phyloP scores from a whole-genome alignment of 1,139 yeast species.

The Kazachstania sp. region DNA sequence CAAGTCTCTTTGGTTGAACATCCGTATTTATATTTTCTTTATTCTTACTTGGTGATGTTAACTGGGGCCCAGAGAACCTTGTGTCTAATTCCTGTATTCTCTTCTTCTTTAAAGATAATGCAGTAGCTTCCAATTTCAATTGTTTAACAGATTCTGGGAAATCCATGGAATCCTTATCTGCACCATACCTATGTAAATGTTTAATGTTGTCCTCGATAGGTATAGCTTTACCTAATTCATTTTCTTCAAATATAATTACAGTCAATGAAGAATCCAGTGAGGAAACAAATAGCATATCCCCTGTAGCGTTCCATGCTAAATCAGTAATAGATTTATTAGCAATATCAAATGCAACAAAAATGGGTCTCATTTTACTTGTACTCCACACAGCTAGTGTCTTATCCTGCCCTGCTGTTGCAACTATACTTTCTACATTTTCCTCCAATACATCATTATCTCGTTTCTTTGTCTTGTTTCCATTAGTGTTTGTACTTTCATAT shows the following conservation, averaged over 20 bases:
- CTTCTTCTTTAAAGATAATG: constrained; percentile 30
- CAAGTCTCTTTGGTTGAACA: constrained; percentile 14
- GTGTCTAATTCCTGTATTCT: constrained; percentile 8
- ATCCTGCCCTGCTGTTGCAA: constrained; percentile 79
- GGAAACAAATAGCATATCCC: constrained; percentile 59
- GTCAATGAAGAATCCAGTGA: constrained; percentile 82
- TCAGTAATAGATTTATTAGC: constrained; percentile 60
- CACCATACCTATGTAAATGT: constrained; percentile 77
- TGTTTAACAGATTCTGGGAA: constrained; percentile 86
- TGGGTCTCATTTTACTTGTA: constrained; percentile 51
- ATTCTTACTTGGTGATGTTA: background rate
- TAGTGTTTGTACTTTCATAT: constrained; percentile 31
- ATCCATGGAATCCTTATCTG: constrained; percentile 71
- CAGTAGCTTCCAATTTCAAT: constrained; percentile 58
- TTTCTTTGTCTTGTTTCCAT: constrained; percentile 2
- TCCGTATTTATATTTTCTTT: constrained; percentile 5
- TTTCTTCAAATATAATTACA: constrained; percentile 54
- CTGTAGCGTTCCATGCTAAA: constrained; percentile 72
- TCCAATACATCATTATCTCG: constrained; percentile 11
- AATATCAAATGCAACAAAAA: constrained; percentile 57
- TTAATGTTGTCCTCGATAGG: constrained; percentile 57
- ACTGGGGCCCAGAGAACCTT: constrained; percentile 6
- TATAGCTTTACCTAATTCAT: constrained; percentile 68
- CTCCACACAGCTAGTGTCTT: constrained; percentile 65
- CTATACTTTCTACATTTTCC: constrained; percentile 37